Evolutionary conservation across 345 rosid species (phyloP).

Genomic region (Erysimum cheiranthoides): DNA sequence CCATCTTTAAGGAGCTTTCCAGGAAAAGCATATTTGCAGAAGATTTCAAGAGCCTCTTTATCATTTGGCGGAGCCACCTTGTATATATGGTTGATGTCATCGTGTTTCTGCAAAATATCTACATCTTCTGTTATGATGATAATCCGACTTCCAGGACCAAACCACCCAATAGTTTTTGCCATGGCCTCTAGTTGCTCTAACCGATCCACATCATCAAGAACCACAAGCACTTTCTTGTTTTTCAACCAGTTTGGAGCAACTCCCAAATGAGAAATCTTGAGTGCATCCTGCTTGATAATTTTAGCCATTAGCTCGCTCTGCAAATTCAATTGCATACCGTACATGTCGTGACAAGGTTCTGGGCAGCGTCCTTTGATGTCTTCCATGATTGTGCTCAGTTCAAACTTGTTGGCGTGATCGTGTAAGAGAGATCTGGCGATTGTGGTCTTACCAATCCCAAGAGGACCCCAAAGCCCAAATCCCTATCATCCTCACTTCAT

Average conservation of each 20-base stretch:
- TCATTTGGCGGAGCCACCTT: neutral
- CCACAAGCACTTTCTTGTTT: slow-evolving; percentile 6
- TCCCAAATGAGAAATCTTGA: neutral
- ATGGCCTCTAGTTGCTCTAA: neutral
- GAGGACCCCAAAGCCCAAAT: neutral
- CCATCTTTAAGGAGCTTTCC: too few relatives aligned
- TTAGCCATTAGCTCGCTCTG: too few relatives aligned
- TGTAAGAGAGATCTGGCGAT: neutral
- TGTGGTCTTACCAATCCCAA: slow-evolving; percentile 12
- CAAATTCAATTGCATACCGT: too few relatives aligned
- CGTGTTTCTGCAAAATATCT: neutral
- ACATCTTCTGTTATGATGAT: neutral
- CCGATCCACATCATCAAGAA: slow-evolving; percentile 15
- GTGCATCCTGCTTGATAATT: too few relatives aligned
- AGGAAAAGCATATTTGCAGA: too few relatives aligned
- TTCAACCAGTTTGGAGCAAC: slow-evolving; percentile 4
- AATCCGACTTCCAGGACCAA: slow-evolving; percentile 23
- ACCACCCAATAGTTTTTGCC: neutral
- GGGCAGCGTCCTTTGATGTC: too few relatives aligned
- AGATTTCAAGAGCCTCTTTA: too few relatives aligned
- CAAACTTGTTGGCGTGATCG: too few relatives aligned
- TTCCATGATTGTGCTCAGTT: too few relatives aligned
- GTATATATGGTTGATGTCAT: neutral
- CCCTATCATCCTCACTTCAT: slow-evolving; percentile 13
- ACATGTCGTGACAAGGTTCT: too few relatives aligned